Conservation (phyloP, 306 rosid genomes). For the Prunus salicina region DNA sequence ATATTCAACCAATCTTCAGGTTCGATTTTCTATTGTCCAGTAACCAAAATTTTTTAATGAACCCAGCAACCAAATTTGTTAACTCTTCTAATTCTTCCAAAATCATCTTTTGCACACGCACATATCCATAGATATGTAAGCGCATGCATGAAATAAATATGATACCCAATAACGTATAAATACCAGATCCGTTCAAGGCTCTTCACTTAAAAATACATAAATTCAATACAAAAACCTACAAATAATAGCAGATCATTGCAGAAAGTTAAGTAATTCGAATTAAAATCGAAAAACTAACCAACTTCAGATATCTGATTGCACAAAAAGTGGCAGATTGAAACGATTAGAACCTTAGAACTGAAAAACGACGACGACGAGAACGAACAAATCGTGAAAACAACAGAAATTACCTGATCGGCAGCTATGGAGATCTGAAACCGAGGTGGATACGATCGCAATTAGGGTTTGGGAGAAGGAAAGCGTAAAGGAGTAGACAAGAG, state of each 20-base stretch:
- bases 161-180: not conserved
- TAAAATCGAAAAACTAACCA: not conserved
- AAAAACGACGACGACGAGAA: not conserved
- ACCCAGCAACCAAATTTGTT: not conserved
- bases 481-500: not conserved
- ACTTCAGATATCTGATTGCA: constrained; percentile 5
- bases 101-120: not conserved
- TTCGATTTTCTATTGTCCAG: not conserved
- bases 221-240: not conserved
- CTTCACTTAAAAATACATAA: not conserved
- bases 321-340: constrained; percentile 7
- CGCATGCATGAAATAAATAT: not conserved
- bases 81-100: not conserved
- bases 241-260: constrained; percentile 1
- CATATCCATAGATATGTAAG: not conserved
- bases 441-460: not conserved
- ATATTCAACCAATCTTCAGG: not conserved
- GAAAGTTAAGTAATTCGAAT: not conserved
- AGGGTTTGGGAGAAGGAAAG: constrained; percentile 35
- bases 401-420: constrained; percentile 33
- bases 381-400: not conserved
- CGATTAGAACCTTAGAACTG: not conserved
- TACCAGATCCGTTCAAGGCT: not conserved
- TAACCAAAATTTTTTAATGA: not conserved
- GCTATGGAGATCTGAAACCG: constrained; percentile 30